Conservation (phyloP, 1,139 yeast genomes). For the Eremothecium sinecaudum region DNA sequence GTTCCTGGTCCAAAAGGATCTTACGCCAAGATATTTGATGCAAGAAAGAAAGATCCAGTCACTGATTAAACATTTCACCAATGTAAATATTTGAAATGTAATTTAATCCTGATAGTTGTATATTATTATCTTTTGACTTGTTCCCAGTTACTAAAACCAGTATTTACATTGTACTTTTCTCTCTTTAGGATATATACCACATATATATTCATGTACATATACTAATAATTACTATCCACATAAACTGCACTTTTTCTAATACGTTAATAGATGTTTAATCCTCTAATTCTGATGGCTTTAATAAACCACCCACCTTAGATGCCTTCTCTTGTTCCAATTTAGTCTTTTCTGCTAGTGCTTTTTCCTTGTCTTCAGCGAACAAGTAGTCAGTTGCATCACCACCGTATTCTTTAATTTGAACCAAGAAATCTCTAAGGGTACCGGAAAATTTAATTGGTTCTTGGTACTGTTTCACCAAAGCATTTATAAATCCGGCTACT, state of each 20-base stretch:
- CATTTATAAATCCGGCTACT: slow-evolving; percentile 69
- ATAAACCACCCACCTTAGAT: slow-evolving; percentile 80
- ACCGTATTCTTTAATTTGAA: slow-evolving; percentile 90
- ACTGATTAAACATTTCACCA: too few relatives aligned
- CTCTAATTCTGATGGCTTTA: slow-evolving; percentile 95
- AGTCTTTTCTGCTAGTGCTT: slow-evolving; percentile 60
- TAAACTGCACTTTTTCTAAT: background rate
- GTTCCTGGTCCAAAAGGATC: slow-evolving; percentile 85
- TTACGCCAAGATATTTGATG: slow-evolving; percentile 68
- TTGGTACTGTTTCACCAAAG: slow-evolving; percentile 61
- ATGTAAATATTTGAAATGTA: slow-evolving; percentile 4
- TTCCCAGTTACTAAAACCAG: too few relatives aligned
- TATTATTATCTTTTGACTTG: slow-evolving; percentile 6
- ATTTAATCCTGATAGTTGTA: background rate
- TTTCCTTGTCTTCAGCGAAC: slow-evolving; percentile 88
- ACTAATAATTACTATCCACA: slow-evolving; percentile 4
- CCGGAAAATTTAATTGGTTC: slow-evolving; percentile 74
- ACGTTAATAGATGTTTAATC: slow-evolving; percentile 33
- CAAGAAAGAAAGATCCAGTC: slow-evolving; percentile 39
- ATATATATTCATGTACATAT: too few relatives aligned
- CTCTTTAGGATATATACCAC: too few relatives aligned
- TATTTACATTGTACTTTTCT: too few relatives aligned
- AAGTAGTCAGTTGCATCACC: slow-evolving; percentile 88
- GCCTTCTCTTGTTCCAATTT: slow-evolving; percentile 72
- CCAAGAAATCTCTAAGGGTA: slow-evolving; percentile 87